Percentiles rank a stretch among this genome's conserved stretches.
Conservation (phyloP, 257 asterid species). For the Solanum virginianum region DNA sequence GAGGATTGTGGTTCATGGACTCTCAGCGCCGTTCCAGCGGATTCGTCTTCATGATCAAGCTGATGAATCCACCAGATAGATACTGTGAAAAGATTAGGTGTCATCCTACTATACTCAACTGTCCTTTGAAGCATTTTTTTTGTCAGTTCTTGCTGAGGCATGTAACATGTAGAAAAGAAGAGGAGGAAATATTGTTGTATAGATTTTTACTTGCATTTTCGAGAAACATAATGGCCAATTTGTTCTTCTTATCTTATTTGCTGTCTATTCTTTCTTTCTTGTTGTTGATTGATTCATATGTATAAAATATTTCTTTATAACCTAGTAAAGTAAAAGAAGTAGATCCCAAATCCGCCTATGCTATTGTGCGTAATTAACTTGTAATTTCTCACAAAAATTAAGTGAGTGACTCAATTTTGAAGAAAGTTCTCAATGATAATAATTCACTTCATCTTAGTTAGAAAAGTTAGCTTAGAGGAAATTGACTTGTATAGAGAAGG, state of each 20-base stretch:
- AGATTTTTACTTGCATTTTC: background rate
- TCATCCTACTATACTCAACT: background rate
- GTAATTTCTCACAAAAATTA: background rate
- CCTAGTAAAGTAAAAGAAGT: too few relatives aligned
- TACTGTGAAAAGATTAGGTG: background rate
- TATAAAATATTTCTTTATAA: too few relatives aligned
- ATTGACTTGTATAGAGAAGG: background rate
- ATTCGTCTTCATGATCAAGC: constrained; percentile 2
- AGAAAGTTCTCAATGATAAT: background rate
- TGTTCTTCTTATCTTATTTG: background rate
- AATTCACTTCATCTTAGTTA: background rate
- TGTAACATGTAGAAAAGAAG: background rate
- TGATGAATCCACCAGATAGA: background rate
- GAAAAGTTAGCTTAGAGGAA: background rate
- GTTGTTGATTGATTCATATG: background rate
- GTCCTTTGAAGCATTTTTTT: background rate
- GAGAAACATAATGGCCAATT: background rate
- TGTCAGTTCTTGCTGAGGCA: background rate
- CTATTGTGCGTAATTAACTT: background rate
- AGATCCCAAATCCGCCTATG: too few relatives aligned
- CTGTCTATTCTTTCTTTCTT: background rate
- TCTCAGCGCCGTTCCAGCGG: constrained; percentile 39
- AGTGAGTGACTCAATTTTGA: background rate
- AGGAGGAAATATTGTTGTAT: background rate
- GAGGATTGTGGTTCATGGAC: constrained; percentile 62